phyloP scores from a whole-genome alignment of 2,329 filamentous ascomycete species.

The Paraphaeosphaeria minitans region DNA sequence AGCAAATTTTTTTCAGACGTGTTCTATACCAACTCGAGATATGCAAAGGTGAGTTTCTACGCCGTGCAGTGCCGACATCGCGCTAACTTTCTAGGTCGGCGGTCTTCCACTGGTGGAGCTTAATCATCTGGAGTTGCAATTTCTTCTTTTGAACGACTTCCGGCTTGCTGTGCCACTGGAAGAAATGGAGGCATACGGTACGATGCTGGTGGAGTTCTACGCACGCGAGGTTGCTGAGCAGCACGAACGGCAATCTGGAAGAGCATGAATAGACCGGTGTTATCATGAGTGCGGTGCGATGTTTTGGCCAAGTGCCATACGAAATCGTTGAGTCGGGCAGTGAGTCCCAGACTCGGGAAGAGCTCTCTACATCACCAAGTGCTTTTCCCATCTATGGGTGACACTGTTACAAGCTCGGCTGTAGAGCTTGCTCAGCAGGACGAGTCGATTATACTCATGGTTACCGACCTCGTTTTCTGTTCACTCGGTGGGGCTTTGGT shows the following conservation, averaged over 20 bases:
- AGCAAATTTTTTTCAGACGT: conserved; percentile 99
- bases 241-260: conserved; percentile 44
- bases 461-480: background rate
- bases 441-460: conserved; percentile 4
- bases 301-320: background rate
- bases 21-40: conserved; percentile 98
- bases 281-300: background rate
- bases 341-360: background rate
- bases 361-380: background rate
- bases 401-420: background rate
- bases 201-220: conserved; percentile 98
- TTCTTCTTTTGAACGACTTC: conserved; percentile 94
- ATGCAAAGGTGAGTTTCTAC: conserved; percentile 81
- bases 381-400: background rate
- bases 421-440: background rate
- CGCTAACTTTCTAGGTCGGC: conserved; percentile 70
- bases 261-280: conserved; percentile 14
- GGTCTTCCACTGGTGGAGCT: conserved; percentile 89
- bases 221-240: conserved; percentile 83
- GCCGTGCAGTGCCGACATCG: too few species aligned
- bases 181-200: conserved; percentile 95
- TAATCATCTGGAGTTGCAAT: conserved; percentile 95
- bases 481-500: background rate
- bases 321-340: background rate
- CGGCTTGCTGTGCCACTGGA: conserved; percentile 90